Conservation (phyloP, 352 stramenopile species). For the Globisporangium iwayamae region DNA sequence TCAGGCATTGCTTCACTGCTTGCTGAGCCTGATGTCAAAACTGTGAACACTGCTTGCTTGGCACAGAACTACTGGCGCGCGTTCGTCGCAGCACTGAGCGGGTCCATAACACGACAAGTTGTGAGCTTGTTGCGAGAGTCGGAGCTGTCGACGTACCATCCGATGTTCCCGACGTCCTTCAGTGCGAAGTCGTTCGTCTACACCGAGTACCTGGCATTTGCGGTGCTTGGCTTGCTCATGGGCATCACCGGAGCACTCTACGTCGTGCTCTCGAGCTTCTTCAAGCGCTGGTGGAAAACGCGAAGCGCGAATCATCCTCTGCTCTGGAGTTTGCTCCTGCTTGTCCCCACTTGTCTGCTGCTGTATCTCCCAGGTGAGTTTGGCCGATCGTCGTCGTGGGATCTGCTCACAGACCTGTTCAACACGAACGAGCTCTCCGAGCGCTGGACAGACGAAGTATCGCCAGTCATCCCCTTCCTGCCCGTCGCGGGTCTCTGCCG, state of each 20-base stretch:
- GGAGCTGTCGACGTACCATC: slow-evolving; percentile 34
- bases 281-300: slow-evolving; percentile 39
- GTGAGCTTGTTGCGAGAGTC: slow-evolving; percentile 36
- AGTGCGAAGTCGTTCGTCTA: slow-evolving; percentile 37
- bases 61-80: slow-evolving; percentile 60
- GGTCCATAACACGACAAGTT: slow-evolving; percentile 42
- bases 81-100: slow-evolving; percentile 60
- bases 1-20: background rate
- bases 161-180: slow-evolving; percentile 53
- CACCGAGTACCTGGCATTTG: slow-evolving; percentile 47
- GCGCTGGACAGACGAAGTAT: slow-evolving; percentile 29
- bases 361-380: slow-evolving; percentile 43
- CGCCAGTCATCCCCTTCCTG: slow-evolving; percentile 31
- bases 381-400: slow-evolving; percentile 24
- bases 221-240: slow-evolving; percentile 41
- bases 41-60: background rate
- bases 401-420: slow-evolving; percentile 34
- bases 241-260: slow-evolving; percentile 47
- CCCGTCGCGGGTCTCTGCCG: slow-evolving; percentile 30
- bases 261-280: slow-evolving; percentile 33
- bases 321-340: slow-evolving; percentile 22
- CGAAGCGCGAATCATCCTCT: slow-evolving; percentile 22
- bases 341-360: slow-evolving; percentile 33
- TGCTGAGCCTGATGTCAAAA: background rate
- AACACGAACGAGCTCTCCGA: slow-evolving; percentile 16